Conservation (phyloP, 2,329 filamentous ascomycete species). For the Calonectria fujianensis region DNA sequence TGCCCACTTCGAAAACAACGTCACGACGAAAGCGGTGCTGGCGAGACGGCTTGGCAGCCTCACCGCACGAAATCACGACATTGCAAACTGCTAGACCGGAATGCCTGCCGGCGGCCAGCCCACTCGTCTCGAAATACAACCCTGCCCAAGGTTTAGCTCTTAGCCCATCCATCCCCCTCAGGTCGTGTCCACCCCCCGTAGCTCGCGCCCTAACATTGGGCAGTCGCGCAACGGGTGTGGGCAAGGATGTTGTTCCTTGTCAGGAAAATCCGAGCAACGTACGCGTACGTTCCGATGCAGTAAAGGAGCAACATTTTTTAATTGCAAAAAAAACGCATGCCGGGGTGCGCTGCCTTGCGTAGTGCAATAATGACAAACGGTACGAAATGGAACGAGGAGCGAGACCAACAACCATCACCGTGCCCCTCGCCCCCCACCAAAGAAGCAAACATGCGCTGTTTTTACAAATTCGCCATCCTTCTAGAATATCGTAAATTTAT, state of each 20-base stretch:
- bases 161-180: neutral
- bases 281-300: neutral
- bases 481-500: conserved; percentile 33
- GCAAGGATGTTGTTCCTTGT: neutral
- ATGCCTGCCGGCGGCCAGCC: conserved; percentile 20
- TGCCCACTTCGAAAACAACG: conserved; percentile 19
- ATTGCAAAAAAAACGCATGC: neutral
- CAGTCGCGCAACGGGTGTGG: neutral
- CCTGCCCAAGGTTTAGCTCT: neutral
- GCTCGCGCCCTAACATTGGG: neutral
- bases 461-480: conserved; percentile 1
- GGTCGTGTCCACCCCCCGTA: neutral
- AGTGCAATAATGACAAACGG: neutral
- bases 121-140: neutral
- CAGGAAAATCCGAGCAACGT: neutral
- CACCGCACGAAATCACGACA: conserved; percentile 5
- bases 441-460: conserved; percentile 15
- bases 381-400: neutral
- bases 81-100: conserved; percentile 11
- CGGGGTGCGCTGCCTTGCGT: neutral
- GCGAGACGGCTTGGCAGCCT: conserved; percentile 20
- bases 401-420: neutral
- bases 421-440: conserved; percentile 10
- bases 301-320: neutral
- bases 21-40: neutral